phyloP scores from a whole-genome alignment of 371 early-diverging fungal genomes.

The Mycotypha africana region DNA sequence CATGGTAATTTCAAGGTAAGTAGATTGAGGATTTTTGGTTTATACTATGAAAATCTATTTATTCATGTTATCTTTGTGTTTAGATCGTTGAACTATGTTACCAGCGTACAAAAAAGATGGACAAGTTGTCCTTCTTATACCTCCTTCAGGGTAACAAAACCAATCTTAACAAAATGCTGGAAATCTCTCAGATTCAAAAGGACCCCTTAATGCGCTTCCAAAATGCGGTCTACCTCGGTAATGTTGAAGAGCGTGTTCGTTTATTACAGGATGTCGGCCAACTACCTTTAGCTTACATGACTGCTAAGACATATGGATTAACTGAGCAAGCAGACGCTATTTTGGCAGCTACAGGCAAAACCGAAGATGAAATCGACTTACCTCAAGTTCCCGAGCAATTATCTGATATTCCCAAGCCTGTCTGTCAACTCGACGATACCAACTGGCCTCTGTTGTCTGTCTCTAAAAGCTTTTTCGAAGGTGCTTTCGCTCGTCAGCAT shows the following conservation, averaged over 20 bases:
- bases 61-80: too few relatives aligned
- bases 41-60: slow-evolving; percentile 1
- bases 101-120: slow-evolving; percentile 85
- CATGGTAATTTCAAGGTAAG: slow-evolving; percentile 90
- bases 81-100: slow-evolving; percentile 85
- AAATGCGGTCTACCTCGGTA: slow-evolving; percentile 83
- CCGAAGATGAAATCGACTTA: slow-evolving; percentile 59
- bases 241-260: slow-evolving; percentile 79
- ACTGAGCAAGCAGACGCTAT: slow-evolving; percentile 78
- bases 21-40: background rate
- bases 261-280: slow-evolving; percentile 82
- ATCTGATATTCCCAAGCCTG: slow-evolving; percentile 63
- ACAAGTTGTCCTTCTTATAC: slow-evolving; percentile 91
- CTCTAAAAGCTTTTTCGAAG: slow-evolving; percentile 62
- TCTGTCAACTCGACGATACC: slow-evolving; percentile 60
- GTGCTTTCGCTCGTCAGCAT: slow-evolving; percentile 42
- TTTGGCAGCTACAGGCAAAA: slow-evolving; percentile 60
- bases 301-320: slow-evolving; percentile 86
- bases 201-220: slow-evolving; percentile 86
- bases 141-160: slow-evolving; percentile 83
- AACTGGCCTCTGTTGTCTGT: slow-evolving; percentile 89
- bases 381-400: slow-evolving; percentile 35
- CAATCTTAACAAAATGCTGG: slow-evolving; percentile 87
- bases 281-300: slow-evolving; percentile 83
- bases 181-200: slow-evolving; percentile 80